These are phyloP conservation scores for Periconia sp. DNA, from an alignment of 2,329 filamentous ascomycete genomes.

Conservation along the genomic window DNA sequence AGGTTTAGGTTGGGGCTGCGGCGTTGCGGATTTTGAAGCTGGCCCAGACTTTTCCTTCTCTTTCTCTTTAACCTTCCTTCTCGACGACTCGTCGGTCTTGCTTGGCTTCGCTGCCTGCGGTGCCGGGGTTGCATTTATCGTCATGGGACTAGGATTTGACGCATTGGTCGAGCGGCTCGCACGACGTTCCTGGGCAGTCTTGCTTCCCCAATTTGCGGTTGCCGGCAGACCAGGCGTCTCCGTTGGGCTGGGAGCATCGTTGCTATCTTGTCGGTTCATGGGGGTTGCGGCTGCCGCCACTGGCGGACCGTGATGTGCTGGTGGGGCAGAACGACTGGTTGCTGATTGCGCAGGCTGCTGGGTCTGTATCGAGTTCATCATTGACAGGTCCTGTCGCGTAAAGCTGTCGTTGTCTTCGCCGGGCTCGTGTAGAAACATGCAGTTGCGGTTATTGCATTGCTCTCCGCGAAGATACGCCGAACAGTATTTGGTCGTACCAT, in stretches of 20 bases:
- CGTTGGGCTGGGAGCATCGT: conserved; percentile 68
- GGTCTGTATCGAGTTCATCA: conserved; percentile 87
- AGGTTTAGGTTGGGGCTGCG: conserved; percentile 18
- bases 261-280: conserved; percentile 79
- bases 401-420: conserved; percentile 99
- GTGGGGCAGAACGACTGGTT: conserved; percentile 58
- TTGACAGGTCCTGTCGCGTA: conserved; percentile 90
- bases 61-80: conserved; percentile 36
- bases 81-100: conserved; percentile 36
- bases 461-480: conserved; percentile 96
- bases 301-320: conserved; percentile 57
- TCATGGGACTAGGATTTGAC: conserved; percentile 81
- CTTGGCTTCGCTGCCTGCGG: conserved; percentile 31
- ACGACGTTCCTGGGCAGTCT: conserved; percentile 70
- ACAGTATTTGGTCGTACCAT: conserved; percentile 97
- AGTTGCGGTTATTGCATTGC: conserved; percentile 91
- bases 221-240: conserved; percentile 92
- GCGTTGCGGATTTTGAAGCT: conserved; percentile 34
- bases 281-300: conserved; percentile 59
- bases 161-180: conserved; percentile 83
- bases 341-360: conserved; percentile 70
- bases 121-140: conserved; percentile 52
- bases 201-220: conserved; percentile 89
- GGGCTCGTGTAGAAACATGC: conserved; percentile 97
- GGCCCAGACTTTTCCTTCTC: conserved; percentile 32